Conservation (phyloP, 805 yeast species). For the Candida tibetensis region DNA sequence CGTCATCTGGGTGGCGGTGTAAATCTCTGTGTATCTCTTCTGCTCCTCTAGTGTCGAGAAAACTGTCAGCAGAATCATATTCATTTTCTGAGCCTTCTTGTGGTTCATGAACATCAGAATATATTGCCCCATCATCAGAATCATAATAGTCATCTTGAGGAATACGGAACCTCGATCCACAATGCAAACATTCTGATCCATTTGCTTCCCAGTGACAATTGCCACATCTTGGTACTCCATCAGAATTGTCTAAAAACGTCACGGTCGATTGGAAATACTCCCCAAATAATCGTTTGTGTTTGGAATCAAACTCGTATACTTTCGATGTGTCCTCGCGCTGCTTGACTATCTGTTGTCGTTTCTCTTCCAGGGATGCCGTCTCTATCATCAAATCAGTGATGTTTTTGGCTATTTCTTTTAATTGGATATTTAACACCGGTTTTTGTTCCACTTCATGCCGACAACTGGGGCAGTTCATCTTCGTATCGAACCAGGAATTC, state of each 20-base stretch:
- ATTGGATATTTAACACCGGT: slow-evolving; percentile 53
- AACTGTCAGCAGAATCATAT: slow-evolving; percentile 34
- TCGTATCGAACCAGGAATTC: slow-evolving; percentile 57
- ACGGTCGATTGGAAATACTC: slow-evolving; percentile 49
- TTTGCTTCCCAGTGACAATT: slow-evolving; percentile 79
- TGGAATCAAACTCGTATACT: slow-evolving; percentile 41
- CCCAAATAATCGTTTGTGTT: slow-evolving; percentile 42
- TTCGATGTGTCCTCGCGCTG: slow-evolving; percentile 25
- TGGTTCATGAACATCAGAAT: slow-evolving; percentile 17
- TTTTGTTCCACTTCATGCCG: slow-evolving; percentile 44
- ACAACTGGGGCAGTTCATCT: slow-evolving; percentile 68
- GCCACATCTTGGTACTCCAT: slow-evolving; percentile 73
- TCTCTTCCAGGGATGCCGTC: slow-evolving; percentile 23
- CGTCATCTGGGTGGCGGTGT: slow-evolving; percentile 12
- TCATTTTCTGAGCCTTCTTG: slow-evolving; percentile 10
- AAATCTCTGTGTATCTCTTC: slow-evolving; percentile 22
- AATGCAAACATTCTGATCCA: slow-evolving; percentile 64
- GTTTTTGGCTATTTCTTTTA: slow-evolving; percentile 48
- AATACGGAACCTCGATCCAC: slow-evolving; percentile 52
- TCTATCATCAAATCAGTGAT: slow-evolving; percentile 40
- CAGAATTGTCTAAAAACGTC: slow-evolving; percentile 58
- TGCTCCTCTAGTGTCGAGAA: slow-evolving; percentile 25
- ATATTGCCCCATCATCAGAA: slow-evolving; percentile 32
- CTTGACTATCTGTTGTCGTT: slow-evolving; percentile 19
- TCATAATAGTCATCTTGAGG: slow-evolving; percentile 31